Conservation (phyloP, 2,329 filamentous ascomycete genomes). For the Trichoderma atrobrunneum region DNA sequence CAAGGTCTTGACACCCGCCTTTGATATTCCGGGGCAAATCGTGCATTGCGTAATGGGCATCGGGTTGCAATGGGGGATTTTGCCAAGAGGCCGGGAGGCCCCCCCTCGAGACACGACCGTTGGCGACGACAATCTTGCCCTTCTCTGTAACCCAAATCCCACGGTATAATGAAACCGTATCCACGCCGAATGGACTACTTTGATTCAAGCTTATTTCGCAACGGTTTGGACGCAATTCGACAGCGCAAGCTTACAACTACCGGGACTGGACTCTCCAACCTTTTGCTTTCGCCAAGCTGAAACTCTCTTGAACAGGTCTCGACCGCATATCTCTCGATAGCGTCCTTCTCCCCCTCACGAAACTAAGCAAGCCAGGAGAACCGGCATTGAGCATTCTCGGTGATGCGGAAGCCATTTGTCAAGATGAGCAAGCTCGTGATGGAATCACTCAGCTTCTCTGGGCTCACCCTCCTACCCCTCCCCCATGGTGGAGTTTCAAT, state of each 20-base stretch:
- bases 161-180: neutral
- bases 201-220: slow-evolving; percentile 9
- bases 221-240: neutral
- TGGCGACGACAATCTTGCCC: neutral
- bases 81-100: neutral
- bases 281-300: neutral
- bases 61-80: neutral
- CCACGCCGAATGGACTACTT: neutral
- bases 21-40: neutral
- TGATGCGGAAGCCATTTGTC: neutral
- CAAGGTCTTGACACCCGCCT: neutral
- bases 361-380: neutral
- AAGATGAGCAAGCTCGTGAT: neutral
- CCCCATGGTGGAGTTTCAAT: slow-evolving; percentile 18
- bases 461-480: neutral
- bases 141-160: neutral
- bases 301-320: neutral
- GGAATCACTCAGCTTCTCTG: neutral
- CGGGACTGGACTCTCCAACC: neutral
- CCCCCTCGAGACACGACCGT: neutral
- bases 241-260: neutral
- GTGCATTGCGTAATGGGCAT: slow-evolving; percentile 1
- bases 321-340: neutral
- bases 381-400: neutral
- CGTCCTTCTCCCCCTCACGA: neutral